Conservation (phyloP, 129 eudicot species). For the Gnaphalium uliginosum region DNA sequence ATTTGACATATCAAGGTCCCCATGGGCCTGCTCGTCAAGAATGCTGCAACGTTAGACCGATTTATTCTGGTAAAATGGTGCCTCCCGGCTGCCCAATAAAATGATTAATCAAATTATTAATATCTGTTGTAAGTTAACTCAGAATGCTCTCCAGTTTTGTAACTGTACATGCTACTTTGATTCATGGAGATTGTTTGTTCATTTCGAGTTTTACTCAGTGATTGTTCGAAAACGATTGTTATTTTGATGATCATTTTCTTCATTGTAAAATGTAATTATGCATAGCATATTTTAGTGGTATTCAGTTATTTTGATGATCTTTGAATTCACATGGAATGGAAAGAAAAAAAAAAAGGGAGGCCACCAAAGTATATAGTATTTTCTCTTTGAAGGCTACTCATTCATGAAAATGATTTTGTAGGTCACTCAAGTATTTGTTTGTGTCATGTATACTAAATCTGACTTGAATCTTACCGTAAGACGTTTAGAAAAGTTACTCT, state of each 20-base stretch:
- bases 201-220: not conserved
- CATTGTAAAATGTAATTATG: not conserved
- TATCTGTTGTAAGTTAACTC: not conserved
- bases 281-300: not conserved
- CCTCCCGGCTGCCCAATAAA: slow-evolving; percentile 33
- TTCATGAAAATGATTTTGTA: no score
- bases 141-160: slow-evolving; percentile 9
- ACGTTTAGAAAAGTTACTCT: no score
- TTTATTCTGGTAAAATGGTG: slow-evolving; percentile 35
- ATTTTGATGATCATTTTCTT: not conserved
- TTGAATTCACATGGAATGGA: no score
- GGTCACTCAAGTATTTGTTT: no score
- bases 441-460: no score
- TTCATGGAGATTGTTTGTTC: slow-evolving; percentile 2
- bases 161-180: not conserved
- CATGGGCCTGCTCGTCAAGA: slow-evolving; percentile 42
- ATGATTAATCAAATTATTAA: not conserved
- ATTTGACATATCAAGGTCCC: slow-evolving; percentile 41
- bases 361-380: no score
- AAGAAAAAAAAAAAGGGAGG: no score
- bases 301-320: not conserved
- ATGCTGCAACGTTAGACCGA: slow-evolving; percentile 51
- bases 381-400: no score
- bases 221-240: slow-evolving; percentile 4
- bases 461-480: no score